Conservation (phyloP, 1,139 yeast genomes). For the Debaryomyces robertsiae region DNA sequence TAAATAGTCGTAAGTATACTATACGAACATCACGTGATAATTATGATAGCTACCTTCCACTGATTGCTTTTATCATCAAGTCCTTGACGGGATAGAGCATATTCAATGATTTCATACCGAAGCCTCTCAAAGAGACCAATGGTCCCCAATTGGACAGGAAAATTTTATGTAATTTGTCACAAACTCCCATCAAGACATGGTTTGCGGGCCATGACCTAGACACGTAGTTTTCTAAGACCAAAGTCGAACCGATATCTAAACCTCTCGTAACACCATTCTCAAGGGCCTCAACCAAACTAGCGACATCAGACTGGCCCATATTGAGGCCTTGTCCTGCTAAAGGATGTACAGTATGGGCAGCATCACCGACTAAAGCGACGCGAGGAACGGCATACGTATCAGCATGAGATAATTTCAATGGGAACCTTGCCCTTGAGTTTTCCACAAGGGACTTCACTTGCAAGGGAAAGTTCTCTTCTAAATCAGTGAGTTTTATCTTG, state of each 20-base stretch:
- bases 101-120: slow-evolving; percentile 75
- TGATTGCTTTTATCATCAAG: slow-evolving; percentile 39
- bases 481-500: slow-evolving; percentile 39
- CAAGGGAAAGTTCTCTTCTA: slow-evolving; percentile 68
- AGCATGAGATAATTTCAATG: slow-evolving; percentile 85
- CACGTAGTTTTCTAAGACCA: slow-evolving; percentile 86
- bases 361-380: slow-evolving; percentile 93
- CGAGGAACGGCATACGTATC: slow-evolving; percentile 84
- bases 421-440: slow-evolving; percentile 82
- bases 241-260: slow-evolving; percentile 80
- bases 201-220: slow-evolving; percentile 78
- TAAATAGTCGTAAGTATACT: too few species aligned
- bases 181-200: slow-evolving; percentile 80
- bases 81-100: slow-evolving; percentile 62
- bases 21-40: slow-evolving; percentile 1
- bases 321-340: slow-evolving; percentile 97
- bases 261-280: slow-evolving; percentile 78
- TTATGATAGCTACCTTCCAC: slow-evolving; percentile 24
- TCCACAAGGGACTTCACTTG: slow-evolving; percentile 57
- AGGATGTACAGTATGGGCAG: slow-evolving; percentile 98
- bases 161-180: slow-evolving; percentile 88
- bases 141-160: slow-evolving; percentile 78
- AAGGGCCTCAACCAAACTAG: slow-evolving; percentile 64
- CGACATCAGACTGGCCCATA: slow-evolving; percentile 97
- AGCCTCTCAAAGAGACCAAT: slow-evolving; percentile 69